Base-by-base conservation (phyloP, 2,329 filamentous ascomycete genomes). In the Tolypocladium ophioglossoides region DNA sequence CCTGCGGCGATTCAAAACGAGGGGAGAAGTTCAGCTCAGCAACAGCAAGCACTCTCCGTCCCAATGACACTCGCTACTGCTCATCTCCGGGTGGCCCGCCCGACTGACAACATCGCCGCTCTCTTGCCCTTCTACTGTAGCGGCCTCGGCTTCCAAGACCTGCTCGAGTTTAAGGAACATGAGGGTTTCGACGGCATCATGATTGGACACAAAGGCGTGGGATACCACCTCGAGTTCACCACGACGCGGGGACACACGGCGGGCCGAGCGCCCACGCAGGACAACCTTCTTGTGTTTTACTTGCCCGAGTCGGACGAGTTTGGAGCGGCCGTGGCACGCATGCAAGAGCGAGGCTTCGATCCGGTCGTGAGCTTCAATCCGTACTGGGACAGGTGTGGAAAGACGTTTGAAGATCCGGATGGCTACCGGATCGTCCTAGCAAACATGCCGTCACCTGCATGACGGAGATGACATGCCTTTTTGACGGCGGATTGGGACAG, bases 211-310 rank as follows among this genome's bases (percentile, higher is more conserved):
- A 61, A 62, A 7, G 59, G 57, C 9, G 65, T 65, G 3, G 64
- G 64, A 0, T 75, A 73, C 58, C 73, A 77, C 55, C 66, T 77
- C 20, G 74, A 77, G 58, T 72, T 76, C 54, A 74, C 71, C 0
- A 62, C 63, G 4, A 61, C 68, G 41, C 34, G 57, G 12, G 68
- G 65, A 0, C 68, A 74, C 53, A 59, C 66, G 2, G 67, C 62
- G 5, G 70, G 68, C 3, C 61, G 63, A 32, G 67, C 70, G 8
- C 72, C 73, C 4, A 72, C 70, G 0, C 63, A 71, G 52, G 74
- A 76, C 57, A 74, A 75, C 53, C 61, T 76, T 32, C 59, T 75
- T 3, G 67, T 76, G 10, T 74, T 76, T 47, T 75, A 76, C 60
- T 59, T 75, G 0, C 66, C 69, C 0, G 66, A 69, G 3, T 37